Conservation (phyloP, 2,329 filamentous ascomycete genomes). For the Paramyrothecium sp. region DNA sequence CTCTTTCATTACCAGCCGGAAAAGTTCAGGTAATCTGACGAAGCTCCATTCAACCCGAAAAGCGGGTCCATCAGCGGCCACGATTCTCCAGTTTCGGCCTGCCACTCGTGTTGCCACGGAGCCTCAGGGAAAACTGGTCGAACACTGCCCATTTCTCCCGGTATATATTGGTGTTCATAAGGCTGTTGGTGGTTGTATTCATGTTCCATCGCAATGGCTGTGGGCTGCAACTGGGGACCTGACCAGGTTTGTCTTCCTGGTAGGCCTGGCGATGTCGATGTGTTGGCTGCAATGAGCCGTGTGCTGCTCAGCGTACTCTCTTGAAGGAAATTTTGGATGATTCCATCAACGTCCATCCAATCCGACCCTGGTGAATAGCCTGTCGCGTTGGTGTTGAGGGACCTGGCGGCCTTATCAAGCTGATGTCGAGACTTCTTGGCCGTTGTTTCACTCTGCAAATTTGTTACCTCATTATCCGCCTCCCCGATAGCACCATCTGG, state of each 20-base stretch:
- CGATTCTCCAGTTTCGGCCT: conserved; percentile 4
- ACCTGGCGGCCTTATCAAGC: background rate
- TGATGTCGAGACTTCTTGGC: background rate
- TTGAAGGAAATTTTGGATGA: conserved; percentile 32
- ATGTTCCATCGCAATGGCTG: background rate
- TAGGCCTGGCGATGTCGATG: background rate
- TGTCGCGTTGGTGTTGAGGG: background rate
- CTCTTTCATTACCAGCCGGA: conserved; percentile 7
- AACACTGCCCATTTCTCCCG: background rate
- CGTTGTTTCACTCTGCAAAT: background rate
- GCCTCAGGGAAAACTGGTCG: background rate
- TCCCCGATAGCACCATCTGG: background rate
- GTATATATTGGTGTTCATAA: no score
- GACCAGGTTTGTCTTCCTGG: background rate
- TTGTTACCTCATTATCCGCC: background rate
- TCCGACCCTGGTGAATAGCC: conserved; percentile 13
- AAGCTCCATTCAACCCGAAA: conserved; percentile 28
- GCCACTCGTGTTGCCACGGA: conserved; percentile 7
- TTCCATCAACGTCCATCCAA: conserved; percentile 32
- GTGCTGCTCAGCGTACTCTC: conserved; percentile 11
- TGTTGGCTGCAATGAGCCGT: no score
- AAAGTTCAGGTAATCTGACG: conserved; percentile 18
- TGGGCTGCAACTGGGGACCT: background rate
- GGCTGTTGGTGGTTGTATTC: background rate
- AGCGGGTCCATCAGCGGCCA: conserved; percentile 24